Evolutionary conservation across 2,329 filamentous ascomycete species (phyloP), one percentile per base, ranked within the genome.

Genomic region (Ophiognomonia clavigignenti-juglandacearum): DNA sequence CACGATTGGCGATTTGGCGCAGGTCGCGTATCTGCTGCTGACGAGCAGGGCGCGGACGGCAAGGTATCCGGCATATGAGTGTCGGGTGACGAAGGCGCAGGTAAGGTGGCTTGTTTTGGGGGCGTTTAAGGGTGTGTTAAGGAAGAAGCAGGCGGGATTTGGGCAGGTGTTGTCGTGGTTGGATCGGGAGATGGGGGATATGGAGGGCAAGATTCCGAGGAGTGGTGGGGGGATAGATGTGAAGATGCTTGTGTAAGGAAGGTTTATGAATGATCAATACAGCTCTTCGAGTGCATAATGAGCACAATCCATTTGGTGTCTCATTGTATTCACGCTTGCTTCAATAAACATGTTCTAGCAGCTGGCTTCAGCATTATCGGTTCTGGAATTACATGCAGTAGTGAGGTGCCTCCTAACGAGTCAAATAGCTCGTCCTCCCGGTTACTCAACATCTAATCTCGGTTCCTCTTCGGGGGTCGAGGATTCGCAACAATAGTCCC

Each of bases 111-210:
- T 92, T 50, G 84, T 82, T 1, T 80, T 82, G 43, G 72, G 72
- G 23, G 88, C 89, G 5, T 95, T 95, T 58, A 63, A 71, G 38
- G 68, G 73, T 43, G 82, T 93, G 23, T 71, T 96, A 57, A 62
- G 65, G 39, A 76, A 73, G 56, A 88, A 85, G 62, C 90, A 95
- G 72, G 83, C 84, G 27, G 77, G 73, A 45, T 88, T 89, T 64
- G 59, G 59, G 5, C 66, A 66, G 24, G 74, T 91, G 13, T 64
- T 96, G 48, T 63, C 61, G 26, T 96, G 88, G 88, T 65, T 96
- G 50, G 71, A 74, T 6, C 60, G 52, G 13, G 70, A 80, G 56
- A 65, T 69, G 14, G 57, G 57, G 29, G 68, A 64, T 42, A 60
- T 75, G 32, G 60, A 58, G 36, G 53, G 45, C 3, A 53, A 40